Evolutionary conservation across 495 filamentous ascomycete species (phyloP).

Genomic region (Aspergillus homomorphus): DNA sequence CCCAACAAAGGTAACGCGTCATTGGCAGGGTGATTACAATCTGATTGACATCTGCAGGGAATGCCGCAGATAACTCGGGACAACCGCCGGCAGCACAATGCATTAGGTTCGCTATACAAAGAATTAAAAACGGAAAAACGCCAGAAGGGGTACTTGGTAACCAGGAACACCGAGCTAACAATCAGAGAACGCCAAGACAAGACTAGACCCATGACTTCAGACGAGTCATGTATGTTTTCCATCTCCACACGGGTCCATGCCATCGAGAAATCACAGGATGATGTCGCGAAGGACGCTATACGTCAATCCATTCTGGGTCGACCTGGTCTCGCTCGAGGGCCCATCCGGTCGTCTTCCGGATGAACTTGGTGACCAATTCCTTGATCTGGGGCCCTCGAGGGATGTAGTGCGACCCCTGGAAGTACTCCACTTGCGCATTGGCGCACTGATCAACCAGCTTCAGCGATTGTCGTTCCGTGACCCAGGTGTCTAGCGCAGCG

Average conservation of each 20-base stretch:
- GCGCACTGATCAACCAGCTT: not conserved
- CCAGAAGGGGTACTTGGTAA: too few relatives aligned
- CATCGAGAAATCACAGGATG: not conserved
- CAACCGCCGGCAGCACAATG: too few relatives aligned
- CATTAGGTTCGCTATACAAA: too few relatives aligned
- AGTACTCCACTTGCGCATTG: slow-evolving; percentile 2
- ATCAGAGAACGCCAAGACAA: too few relatives aligned
- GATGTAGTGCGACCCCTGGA: slow-evolving; percentile 2
- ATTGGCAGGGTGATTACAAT: too few relatives aligned
- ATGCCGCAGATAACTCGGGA: too few relatives aligned
- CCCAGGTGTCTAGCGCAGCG: not conserved
- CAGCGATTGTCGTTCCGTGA: slow-evolving; percentile 1
- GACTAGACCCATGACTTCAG: not conserved
- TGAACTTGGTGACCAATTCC: not conserved
- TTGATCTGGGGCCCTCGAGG: not conserved
- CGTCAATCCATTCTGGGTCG: not conserved
- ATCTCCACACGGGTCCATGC: not conserved
- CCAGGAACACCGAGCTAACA: too few relatives aligned
- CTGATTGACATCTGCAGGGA: too few relatives aligned
- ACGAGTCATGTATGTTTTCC: not conserved
- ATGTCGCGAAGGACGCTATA: not conserved
- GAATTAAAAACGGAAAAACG: too few relatives aligned
- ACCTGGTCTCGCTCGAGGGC: not conserved
- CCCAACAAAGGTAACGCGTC: too few relatives aligned
- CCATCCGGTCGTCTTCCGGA: not conserved